Conservation (phyloP, 202 grass and related monocot genomes). For the Brachypodium distachyon region DNA sequence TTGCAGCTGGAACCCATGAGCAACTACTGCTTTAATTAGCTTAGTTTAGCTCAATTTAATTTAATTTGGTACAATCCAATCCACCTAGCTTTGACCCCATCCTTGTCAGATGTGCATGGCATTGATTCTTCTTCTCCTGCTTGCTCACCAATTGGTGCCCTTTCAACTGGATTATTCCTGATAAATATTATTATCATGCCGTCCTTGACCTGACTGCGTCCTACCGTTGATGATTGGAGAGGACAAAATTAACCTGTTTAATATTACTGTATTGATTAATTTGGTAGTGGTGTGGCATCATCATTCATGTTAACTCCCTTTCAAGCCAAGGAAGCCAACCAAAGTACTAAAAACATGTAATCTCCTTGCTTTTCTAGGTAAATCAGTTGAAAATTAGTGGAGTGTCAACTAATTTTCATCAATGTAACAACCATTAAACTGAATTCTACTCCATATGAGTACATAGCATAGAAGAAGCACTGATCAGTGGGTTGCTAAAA, state of each 20-base stretch:
- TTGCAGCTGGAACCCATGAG: conserved; percentile 45
- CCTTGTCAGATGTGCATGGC: conserved; percentile 31
- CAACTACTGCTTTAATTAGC: conserved; percentile 19
- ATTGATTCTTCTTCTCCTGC: conserved; percentile 28
- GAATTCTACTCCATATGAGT: too few relatives aligned
- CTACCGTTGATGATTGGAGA: conserved; percentile 1
- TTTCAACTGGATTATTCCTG: conserved; percentile 11
- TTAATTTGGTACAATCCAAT: not conserved
- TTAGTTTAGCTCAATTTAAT: not conserved
- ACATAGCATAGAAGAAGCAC: not conserved
- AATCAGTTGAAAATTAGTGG: too few relatives aligned
- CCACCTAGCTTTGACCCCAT: conserved; percentile 30
- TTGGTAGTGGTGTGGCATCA: not conserved
- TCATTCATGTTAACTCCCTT: conserved; percentile 26
- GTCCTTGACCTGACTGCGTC: not conserved
- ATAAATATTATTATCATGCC: not conserved
- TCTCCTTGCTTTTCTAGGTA: too few relatives aligned
- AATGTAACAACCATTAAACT: not conserved
- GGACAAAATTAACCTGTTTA: not conserved
- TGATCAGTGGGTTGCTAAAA: conserved; percentile 25
- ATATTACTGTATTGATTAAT: conserved; percentile 1
- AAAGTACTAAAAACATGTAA: not conserved
- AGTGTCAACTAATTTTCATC: too few relatives aligned
- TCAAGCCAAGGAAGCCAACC: conserved; percentile 28
- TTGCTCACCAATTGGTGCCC: conserved; percentile 12